A percentile compares a stretch with the other conserved stretches of the same genome.
Conservation (phyloP, 306 rosid species). For the Sicyos edulis region DNA sequence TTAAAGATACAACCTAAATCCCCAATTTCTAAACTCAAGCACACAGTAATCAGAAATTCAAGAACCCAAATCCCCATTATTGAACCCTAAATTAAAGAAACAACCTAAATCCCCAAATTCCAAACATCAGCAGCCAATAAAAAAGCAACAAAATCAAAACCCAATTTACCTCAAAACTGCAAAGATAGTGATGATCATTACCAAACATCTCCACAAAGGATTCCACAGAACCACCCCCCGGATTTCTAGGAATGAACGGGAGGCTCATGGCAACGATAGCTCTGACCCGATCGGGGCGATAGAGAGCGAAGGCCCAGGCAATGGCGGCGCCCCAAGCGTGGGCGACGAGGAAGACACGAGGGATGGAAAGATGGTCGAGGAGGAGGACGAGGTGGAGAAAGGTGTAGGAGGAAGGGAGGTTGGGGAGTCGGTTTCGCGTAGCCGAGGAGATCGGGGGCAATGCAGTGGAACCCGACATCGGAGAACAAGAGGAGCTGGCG, state of each 20-base stretch:
- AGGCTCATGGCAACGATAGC: conserved; percentile 19
- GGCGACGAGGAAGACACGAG: conserved; percentile 22
- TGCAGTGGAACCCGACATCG: conserved; percentile 19
- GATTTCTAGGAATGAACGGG: not conserved
- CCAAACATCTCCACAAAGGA: conserved; percentile 8
- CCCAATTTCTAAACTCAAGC: too few relatives aligned
- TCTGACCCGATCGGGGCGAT: conserved; percentile 18
- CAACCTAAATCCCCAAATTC: too few relatives aligned
- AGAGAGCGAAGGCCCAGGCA: conserved; percentile 22
- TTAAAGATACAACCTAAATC: too few relatives aligned
- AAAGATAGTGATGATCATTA: conserved; percentile 15
- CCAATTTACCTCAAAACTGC: not conserved
- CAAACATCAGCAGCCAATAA: too few relatives aligned
- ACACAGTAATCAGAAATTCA: too few relatives aligned
- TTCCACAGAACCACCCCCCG: not conserved
- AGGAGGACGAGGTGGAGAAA: conserved; percentile 18
- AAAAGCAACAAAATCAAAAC: too few relatives aligned
- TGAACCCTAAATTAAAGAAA: too few relatives aligned
- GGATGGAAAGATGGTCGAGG: conserved; percentile 16
- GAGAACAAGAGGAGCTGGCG: conserved; percentile 22
- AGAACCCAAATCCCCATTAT: too few relatives aligned
- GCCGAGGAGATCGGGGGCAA: conserved; percentile 25
- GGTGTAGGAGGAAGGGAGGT: conserved; percentile 4
- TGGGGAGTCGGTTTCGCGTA: conserved; percentile 12
- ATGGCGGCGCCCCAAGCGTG: conserved; percentile 20